Evolutionary conservation across 768 basidiomycete genomes (phyloP), one percentile per base, ranked within the genome.

Genomic region (Leccinum obscurum): DNA sequence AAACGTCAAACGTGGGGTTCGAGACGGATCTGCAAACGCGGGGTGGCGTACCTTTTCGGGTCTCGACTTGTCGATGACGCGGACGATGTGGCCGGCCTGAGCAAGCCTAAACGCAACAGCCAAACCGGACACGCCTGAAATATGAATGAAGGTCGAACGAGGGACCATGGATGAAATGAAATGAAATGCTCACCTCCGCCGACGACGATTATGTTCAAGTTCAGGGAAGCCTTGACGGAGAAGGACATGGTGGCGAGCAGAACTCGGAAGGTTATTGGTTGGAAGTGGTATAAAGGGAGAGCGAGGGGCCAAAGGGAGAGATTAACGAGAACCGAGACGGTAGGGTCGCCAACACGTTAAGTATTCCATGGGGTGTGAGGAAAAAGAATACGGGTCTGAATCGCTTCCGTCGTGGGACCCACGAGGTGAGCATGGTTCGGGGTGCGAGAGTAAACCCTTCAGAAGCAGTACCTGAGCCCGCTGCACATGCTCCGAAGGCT

Each of bases 31-130:
- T 22, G 20, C 30, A 4, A 51, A 41, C 10, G 17, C 20, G 15
- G 13, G 20, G 41, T 44, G n/a, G 28, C 60, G 65, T 28, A 79
- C 77, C 64, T 76, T 75, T 34, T 74, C 67, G 34, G 76, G 77
- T 15, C 78, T 79, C 64, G 79, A 75, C 64, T 78, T 75, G 66
- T 87, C 86, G 37, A 87, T 64, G 4, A 88, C 76, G 4, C 76
- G 74, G 39, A 87, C 85, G 32, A 10, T 50, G 28, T 88, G 86
- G 2, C 86, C 86, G 1, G 81, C 80, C 62, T 77, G 78, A 26
- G 75, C 75, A 44, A 88, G 76, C n/a, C 81, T 74, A 65, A 78
- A 83, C 2, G 85, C 85, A 32, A 78, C 71, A 5, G 84, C 80
- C 51, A 86, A 76, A 22, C 85, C 86, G 56, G 79, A 75, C 20